These are phyloP conservation scores for Coemansia sp. DNA, from an alignment of 192 early-diverging fungal genomes.

Conservation along the genomic window DNA sequence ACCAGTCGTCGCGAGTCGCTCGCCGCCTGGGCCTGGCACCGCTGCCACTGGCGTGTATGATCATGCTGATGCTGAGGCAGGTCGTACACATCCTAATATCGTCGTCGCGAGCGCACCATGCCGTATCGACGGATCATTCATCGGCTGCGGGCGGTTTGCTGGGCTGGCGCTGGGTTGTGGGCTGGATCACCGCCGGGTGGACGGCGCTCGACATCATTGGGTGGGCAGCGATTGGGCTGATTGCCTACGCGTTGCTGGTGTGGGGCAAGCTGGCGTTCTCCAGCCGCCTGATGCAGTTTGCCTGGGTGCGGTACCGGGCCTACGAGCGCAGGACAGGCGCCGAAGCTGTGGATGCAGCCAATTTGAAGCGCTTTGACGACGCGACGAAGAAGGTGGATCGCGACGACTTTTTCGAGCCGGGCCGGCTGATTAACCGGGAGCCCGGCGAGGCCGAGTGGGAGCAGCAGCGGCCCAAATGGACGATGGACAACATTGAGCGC, in stretches of 20 bases:
- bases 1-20: constrained; percentile 48
- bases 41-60: constrained; percentile 45
- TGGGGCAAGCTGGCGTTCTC: constrained; percentile 77
- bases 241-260: constrained; percentile 54
- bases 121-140: neutral
- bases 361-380: constrained; percentile 41
- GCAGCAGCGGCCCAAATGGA: constrained; percentile 56
- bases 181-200: constrained; percentile 9
- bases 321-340: constrained; percentile 46
- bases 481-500: constrained; percentile 83
- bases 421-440: constrained; percentile 36
- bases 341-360: constrained; percentile 1
- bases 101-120: constrained; percentile 13
- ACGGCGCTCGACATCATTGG: constrained; percentile 45
- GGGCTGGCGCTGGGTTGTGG: neutral
- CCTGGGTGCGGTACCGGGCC: constrained; percentile 58
- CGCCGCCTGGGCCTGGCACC: constrained; percentile 47
- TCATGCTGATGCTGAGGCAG: constrained; percentile 45
- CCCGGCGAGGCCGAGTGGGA: constrained; percentile 45
- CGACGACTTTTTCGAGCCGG: constrained; percentile 31
- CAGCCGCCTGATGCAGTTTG: constrained; percentile 68
- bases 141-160: neutral
- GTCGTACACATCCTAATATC: constrained; percentile 28
- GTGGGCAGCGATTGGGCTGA: constrained; percentile 40
- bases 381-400: constrained; percentile 50